Conservation (phyloP, 177 flowering plant genomes). For the Tripterygium wilfordii region DNA sequence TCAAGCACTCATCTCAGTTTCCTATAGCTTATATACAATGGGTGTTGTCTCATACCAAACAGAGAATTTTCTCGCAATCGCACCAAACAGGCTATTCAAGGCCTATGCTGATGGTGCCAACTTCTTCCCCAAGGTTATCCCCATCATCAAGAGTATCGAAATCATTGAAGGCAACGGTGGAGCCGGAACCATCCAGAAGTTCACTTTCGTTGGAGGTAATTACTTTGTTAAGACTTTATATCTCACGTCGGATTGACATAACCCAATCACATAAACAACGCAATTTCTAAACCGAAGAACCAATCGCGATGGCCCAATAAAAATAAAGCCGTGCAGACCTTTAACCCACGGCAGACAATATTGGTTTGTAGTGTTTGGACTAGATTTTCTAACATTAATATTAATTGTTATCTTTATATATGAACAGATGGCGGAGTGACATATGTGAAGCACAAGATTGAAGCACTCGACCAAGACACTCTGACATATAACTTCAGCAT, state of each 20-base stretch:
- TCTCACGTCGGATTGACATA: too few relatives aligned
- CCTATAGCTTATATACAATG: too few relatives aligned
- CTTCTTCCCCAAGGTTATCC: slow-evolving; percentile 28
- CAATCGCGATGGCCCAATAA: too few relatives aligned
- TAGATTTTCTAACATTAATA: background rate
- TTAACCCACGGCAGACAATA: too few relatives aligned
- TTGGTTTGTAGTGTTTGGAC: too few relatives aligned
- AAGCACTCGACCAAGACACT: slow-evolving; percentile 7
- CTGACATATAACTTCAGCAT: slow-evolving; percentile 9
- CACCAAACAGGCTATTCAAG: slow-evolving; percentile 29
- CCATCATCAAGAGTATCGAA: slow-evolving; percentile 29
- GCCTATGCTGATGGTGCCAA: slow-evolving; percentile 26
- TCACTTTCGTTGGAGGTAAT: slow-evolving; percentile 20
- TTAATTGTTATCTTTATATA: background rate
- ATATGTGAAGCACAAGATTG: slow-evolving; percentile 20
- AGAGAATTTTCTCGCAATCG: slow-evolving; percentile 10
- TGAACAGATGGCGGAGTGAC: slow-evolving; percentile 14
- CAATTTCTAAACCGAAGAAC: too few relatives aligned
- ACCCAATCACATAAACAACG: too few relatives aligned
- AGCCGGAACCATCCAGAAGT: slow-evolving; percentile 24
- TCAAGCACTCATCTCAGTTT: too few relatives aligned
- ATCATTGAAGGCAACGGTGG: slow-evolving; percentile 34
- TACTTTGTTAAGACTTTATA: too few relatives aligned
- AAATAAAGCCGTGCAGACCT: too few relatives aligned
- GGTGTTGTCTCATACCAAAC: slow-evolving; percentile 19